Conservation (phyloP, 495 filamentous ascomycete species). For the Podospora australis region DNA sequence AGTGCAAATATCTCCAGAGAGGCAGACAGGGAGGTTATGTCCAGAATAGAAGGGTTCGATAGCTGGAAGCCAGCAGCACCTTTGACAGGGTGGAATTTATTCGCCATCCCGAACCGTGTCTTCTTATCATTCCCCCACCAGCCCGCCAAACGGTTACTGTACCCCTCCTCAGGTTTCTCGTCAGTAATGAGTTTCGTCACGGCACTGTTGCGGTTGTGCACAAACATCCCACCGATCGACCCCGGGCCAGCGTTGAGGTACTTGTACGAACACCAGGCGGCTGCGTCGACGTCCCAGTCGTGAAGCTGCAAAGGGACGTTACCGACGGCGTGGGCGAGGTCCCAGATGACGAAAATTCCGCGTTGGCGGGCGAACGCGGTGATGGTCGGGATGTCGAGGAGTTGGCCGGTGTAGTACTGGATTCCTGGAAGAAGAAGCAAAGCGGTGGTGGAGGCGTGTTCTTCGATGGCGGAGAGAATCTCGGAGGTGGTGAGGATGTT, state of each 20-base stretch:
- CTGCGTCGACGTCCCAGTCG: slow-evolving; percentile 93
- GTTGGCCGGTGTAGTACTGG: slow-evolving; percentile 92
- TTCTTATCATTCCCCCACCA: slow-evolving; percentile 86
- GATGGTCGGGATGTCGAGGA: slow-evolving; percentile 79
- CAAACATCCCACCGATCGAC: slow-evolving; percentile 78
- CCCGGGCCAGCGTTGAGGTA: slow-evolving; percentile 92
- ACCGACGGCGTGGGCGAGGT: slow-evolving; percentile 89
- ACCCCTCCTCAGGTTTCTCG: slow-evolving; percentile 32
- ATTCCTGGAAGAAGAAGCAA: slow-evolving; percentile 82
- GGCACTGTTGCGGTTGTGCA: slow-evolving; percentile 67
- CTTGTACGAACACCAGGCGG: slow-evolving; percentile 97
- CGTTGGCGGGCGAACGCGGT: slow-evolving; percentile 70
- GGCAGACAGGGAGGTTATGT: slow-evolving; percentile 64
- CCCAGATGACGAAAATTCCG: slow-evolving; percentile 82
- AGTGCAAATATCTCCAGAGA: slow-evolving; percentile 72
- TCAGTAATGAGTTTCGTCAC: slow-evolving; percentile 36
- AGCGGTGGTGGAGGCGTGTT: slow-evolving; percentile 69
- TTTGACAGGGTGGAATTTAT: slow-evolving; percentile 63
- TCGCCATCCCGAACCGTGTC: slow-evolving; percentile 73
- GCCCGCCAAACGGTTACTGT: slow-evolving; percentile 59
- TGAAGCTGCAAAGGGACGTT: slow-evolving; percentile 81
- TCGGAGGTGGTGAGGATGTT: slow-evolving; percentile 60
- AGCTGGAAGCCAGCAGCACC: slow-evolving; percentile 67
- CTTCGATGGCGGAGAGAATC: slow-evolving; percentile 67
- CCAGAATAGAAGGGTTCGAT: slow-evolving; percentile 60